Conservation (phyloP, 768 basidiomycete species). For the Aureoboletus auriporus region DNA sequence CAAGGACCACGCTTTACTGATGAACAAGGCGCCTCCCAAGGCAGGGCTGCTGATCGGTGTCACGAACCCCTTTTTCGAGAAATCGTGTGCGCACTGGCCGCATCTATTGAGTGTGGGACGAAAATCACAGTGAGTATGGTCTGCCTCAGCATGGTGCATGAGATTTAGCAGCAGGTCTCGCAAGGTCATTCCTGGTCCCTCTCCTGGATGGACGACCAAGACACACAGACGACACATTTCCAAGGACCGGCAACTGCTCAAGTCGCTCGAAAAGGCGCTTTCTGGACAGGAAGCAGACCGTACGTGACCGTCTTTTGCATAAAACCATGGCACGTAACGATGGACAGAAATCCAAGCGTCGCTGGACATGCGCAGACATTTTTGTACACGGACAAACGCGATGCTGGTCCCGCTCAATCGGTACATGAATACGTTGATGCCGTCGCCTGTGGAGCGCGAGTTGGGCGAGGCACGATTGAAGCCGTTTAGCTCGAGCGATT, state of each 20-base stretch:
- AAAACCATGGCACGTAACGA: background rate
- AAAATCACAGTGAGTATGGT: conserved; percentile 37
- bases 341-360: conserved; percentile 58
- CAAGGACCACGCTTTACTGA: conserved; percentile 67
- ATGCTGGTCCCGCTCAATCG: conserved; percentile 87
- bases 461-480: conserved; percentile 43
- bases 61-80: conserved; percentile 85
- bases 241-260: conserved; percentile 75
- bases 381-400: conserved; percentile 79
- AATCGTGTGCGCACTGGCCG: conserved; percentile 80
- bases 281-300: conserved; percentile 45
- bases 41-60: conserved; percentile 76
- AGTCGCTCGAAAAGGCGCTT: conserved; percentile 63
- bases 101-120: conserved; percentile 72
- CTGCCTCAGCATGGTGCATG: background rate
- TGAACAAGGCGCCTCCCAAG: conserved; percentile 80
- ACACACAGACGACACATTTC: conserved; percentile 82
- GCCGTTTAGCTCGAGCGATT: conserved; percentile 64
- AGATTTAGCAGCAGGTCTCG: background rate
- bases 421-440: conserved; percentile 86
- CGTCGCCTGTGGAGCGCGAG: conserved; percentile 50
- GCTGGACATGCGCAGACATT: conserved; percentile 70
- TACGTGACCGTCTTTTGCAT: conserved; percentile 30
- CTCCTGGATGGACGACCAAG: conserved; percentile 72
- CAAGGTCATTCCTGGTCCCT: conserved; percentile 40